phyloP scores from a whole-genome alignment of 1,284 basidiomycete species.

The Trametes versicolor region DNA sequence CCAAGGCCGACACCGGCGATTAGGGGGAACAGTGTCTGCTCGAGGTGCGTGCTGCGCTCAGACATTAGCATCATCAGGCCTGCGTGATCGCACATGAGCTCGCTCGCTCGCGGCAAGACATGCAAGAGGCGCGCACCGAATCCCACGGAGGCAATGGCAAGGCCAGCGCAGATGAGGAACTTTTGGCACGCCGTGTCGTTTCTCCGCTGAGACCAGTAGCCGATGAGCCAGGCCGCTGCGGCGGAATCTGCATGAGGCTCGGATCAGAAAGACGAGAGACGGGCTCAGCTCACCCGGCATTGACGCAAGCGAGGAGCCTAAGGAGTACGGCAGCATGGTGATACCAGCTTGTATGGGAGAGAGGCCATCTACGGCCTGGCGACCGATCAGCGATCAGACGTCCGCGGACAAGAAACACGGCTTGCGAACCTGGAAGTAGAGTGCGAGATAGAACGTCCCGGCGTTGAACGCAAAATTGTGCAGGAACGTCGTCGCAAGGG shows the following conservation, averaged over 20 bases:
- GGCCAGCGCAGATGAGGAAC: conserved; percentile 66
- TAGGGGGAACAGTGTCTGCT: conserved; percentile 66
- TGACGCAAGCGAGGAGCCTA: conserved; percentile 82
- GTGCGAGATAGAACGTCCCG: conserved; percentile 83
- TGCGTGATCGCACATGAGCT: conserved; percentile 42
- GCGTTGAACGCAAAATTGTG: conserved; percentile 84
- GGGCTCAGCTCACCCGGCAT: conserved; percentile 58
- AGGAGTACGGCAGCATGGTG: conserved; percentile 80
- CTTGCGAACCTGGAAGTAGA: conserved; percentile 76
- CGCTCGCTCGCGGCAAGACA: conserved; percentile 19
- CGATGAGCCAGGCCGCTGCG: conserved; percentile 76
- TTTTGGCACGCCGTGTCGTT: conserved; percentile 71
- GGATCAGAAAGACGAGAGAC: conserved; percentile 25
- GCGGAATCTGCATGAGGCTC: conserved; percentile 20
- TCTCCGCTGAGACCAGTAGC: conserved; percentile 65
- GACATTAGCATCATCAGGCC: conserved; percentile 72
- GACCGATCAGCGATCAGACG: conserved; percentile 28
- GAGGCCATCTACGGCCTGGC: conserved; percentile 70
- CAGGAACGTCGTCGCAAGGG: conserved; percentile 75
- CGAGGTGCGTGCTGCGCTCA: conserved; percentile 54
- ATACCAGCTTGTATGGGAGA: conserved; percentile 75
- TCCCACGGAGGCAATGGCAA: conserved; percentile 70
- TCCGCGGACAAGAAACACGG: conserved; percentile 13
- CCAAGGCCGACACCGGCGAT: conserved; percentile 82
- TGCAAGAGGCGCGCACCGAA: conserved; percentile 60